A percentile compares a stretch with the other conserved stretches of the same genome.
Evolutionary conservation across 768 basidiomycete species (phyloP).

Genomic region (Rhodosporidiobolus sp.): DNA sequence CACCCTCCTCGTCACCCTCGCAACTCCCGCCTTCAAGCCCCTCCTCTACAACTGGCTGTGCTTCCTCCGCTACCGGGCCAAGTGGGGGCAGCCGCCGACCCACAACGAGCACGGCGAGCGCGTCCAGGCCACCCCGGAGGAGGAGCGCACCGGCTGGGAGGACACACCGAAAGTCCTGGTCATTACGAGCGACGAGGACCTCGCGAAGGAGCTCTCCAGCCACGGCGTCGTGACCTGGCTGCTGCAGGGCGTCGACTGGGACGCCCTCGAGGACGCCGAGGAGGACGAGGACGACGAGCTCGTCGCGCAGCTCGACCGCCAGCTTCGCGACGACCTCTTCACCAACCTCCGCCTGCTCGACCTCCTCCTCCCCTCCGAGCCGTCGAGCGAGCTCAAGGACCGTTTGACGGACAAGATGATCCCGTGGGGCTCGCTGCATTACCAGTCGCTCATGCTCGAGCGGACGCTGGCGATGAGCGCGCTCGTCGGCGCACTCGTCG

Average conservation of each 20-base stretch:
- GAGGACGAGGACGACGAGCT: slow-evolving; percentile 7
- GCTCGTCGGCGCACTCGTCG: slow-evolving; percentile 28
- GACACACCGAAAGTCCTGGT: slow-evolving; percentile 30
- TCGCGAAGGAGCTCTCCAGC: slow-evolving; percentile 31
- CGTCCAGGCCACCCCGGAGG: neutral
- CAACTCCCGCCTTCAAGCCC: slow-evolving; percentile 39
- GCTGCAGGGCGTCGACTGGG: slow-evolving; percentile 21
- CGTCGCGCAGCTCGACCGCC: slow-evolving; percentile 1
- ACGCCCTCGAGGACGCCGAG: slow-evolving; percentile 14
- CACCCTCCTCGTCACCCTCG: slow-evolving; percentile 40
- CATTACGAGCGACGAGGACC: slow-evolving; percentile 34
- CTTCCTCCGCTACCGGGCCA: slow-evolving; percentile 36
- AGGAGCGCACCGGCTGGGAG: neutral
- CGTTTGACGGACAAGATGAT: slow-evolving; percentile 17
- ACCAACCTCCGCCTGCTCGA: slow-evolving; percentile 38
- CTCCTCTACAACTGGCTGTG: slow-evolving; percentile 42
- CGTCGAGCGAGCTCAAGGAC: neutral
- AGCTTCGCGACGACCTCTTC: slow-evolving; percentile 31
- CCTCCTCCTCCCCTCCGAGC: slow-evolving; percentile 28
- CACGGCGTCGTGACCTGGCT: slow-evolving; percentile 35
- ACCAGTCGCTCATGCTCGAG: slow-evolving; percentile 40
- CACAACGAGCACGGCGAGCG: slow-evolving; percentile 22
- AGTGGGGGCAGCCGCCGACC: slow-evolving; percentile 14
- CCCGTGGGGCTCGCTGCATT: slow-evolving; percentile 38
- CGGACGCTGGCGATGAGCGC: slow-evolving; percentile 32